Base-by-base conservation (phyloP, 2,329 filamentous ascomycete species). In the Bertia moriformis region DNA sequence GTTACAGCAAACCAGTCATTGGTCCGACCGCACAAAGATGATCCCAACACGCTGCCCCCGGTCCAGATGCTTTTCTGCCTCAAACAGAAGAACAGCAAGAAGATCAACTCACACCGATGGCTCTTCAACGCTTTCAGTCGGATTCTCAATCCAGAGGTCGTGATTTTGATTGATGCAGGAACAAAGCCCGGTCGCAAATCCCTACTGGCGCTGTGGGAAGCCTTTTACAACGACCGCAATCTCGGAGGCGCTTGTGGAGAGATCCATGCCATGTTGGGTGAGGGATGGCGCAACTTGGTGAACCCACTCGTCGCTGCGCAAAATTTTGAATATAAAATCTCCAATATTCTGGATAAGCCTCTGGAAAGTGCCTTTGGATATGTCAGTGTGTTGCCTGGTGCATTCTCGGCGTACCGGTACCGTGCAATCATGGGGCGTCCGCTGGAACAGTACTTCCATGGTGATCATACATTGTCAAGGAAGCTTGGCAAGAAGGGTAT, bases 311-410 rank as follows among this genome's bases (percentile, higher is more conserved):
- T 98, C 42, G 91, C 91, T 12, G 81, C 86, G 13, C 91, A 98
- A 62, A 98, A 98, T 60, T 98, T 96, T 58, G 91, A 98, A 72
- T 98, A 98, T 73, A 98, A 98, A 71, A 98, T 98, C 62, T 91
- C 83, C 65, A 98, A 98, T 61, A 96, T 98, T 62, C 75, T 98
- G 45, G 91, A 98, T 60, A 98, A 98, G 67, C 91, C 91, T 2
- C 71, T 98, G 32, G 91, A 98, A 62, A 89, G 83, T 55, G 91
- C 91, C 4, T 98, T 98, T 53, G 91, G 91, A 51, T 98, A 96
- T 59, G 91, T 98, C 49, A 88, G 81, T 64, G 91, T 98, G 63
- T 75, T 98, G 69, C 91, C 91, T 15, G 91, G 91, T 79, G 91
- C 91, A 50, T 98, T 98, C 73, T 96, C 91, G 2, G 91, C 91